Evolutionary conservation across 805 yeast species (phyloP).

Genomic region (Torulaspora maleeae): DNA sequence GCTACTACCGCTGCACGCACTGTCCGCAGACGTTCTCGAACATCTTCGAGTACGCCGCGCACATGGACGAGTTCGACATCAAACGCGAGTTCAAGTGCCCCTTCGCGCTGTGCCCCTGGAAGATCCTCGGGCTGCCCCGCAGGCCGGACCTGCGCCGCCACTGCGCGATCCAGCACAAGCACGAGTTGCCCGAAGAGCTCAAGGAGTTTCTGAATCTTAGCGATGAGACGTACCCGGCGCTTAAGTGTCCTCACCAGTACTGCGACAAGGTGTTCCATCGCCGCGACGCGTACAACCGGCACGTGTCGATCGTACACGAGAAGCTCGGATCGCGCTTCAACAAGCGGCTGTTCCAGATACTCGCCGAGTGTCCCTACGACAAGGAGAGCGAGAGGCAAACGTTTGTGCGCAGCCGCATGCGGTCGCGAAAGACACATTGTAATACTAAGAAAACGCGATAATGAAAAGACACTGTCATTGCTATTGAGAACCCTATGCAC

Average conservation of each 20-base stretch:
- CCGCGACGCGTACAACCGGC: slow-evolving; percentile 51
- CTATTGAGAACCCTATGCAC: background rate
- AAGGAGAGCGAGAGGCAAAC: slow-evolving; percentile 11
- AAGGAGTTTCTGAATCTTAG: slow-evolving; percentile 28
- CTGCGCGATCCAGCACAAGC: slow-evolving; percentile 44
- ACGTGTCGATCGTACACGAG: slow-evolving; percentile 47
- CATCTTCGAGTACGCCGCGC: slow-evolving; percentile 39
- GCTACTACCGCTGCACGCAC: slow-evolving; percentile 45
- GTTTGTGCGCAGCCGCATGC: slow-evolving; percentile 14
- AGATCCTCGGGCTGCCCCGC: slow-evolving; percentile 45
- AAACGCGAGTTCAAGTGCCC: slow-evolving; percentile 45
- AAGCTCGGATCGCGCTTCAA: slow-evolving; percentile 41
- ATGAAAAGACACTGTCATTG: background rate
- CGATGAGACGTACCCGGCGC: slow-evolving; percentile 31
- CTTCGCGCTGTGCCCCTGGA: slow-evolving; percentile 45
- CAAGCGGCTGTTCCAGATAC: slow-evolving; percentile 30
- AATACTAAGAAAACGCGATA: background rate
- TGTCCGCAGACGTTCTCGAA: slow-evolving; percentile 41
- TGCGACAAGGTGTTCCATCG: slow-evolving; percentile 50
- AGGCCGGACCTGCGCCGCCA: slow-evolving; percentile 48
- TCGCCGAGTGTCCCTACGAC: slow-evolving; percentile 25
- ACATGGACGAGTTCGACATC: slow-evolving; percentile 41
- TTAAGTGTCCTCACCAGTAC: slow-evolving; percentile 31
- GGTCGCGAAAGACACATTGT: slow-evolving; percentile 5
- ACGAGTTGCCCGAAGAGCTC: slow-evolving; percentile 28